phyloP scores from a whole-genome alignment of 2,329 filamentous ascomycete species.

The Thermoascus crustaceus region DNA sequence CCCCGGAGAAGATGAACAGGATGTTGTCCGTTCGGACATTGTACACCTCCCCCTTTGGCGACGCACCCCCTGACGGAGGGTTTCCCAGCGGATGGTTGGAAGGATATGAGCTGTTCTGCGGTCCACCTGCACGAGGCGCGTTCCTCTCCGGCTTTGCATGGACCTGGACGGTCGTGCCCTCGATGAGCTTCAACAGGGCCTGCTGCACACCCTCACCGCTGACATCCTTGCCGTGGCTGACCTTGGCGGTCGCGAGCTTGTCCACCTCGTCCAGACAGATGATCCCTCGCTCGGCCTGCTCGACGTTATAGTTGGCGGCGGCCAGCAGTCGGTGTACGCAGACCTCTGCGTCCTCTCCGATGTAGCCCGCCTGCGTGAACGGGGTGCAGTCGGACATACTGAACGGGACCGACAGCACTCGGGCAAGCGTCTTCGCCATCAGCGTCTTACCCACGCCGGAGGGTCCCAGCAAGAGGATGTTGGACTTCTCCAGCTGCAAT shows the following conservation, averaged over 20 bases:
- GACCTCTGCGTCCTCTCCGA: constrained; percentile 94
- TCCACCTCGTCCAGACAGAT: constrained; percentile 96
- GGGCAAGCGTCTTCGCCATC: constrained; percentile 80
- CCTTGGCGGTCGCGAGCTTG: constrained; percentile 86
- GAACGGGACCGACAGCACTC: constrained; percentile 89
- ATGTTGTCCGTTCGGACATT: constrained; percentile 92
- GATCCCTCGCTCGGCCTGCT: constrained; percentile 79
- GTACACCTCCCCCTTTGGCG: constrained; percentile 51
- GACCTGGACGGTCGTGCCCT: constrained; percentile 87
- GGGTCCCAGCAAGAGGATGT: constrained; percentile 80
- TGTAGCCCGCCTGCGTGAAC: constrained; percentile 93
- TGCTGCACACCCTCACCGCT: constrained; percentile 96
- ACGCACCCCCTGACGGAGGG: constrained; percentile 18
- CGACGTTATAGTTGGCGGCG: constrained; percentile 81
- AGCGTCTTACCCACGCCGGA: constrained; percentile 95
- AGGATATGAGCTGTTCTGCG: constrained; percentile 32
- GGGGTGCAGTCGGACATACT: constrained; percentile 94
- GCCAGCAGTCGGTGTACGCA: constrained; percentile 86
- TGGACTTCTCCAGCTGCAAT: constrained; percentile 88
- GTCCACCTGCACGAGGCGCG: constrained; percentile 28
- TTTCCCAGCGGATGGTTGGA: constrained; percentile 31
- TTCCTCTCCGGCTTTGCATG: constrained; percentile 62
- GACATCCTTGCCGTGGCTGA: constrained; percentile 84
- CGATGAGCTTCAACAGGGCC: constrained; percentile 87
- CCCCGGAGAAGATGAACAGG: constrained; percentile 91